Evolutionary conservation across 1,139 yeast species (phyloP).

Genomic region (Meyerozyma guilliermondii): DNA sequence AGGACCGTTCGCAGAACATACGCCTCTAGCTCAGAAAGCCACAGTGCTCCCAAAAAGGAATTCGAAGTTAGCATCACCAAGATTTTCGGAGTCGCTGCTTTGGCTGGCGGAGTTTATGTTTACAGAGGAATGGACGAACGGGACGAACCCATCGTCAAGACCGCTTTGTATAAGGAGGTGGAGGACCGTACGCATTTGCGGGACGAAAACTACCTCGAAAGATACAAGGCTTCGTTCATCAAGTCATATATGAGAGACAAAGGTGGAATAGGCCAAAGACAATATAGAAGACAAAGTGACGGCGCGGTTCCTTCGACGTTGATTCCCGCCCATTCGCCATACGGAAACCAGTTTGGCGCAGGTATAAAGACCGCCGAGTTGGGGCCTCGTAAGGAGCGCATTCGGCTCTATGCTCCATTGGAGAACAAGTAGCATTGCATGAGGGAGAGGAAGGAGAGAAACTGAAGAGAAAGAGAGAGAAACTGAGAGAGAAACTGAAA

Average conservation of each 20-base stretch:
- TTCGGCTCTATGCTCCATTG: conserved; percentile 37
- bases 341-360: conserved; percentile 40
- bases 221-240: conserved; percentile 39
- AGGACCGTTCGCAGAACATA: background rate
- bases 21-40: conserved; percentile 8
- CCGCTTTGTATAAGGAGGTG: conserved; percentile 34
- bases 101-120: conserved; percentile 34
- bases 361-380: conserved; percentile 41
- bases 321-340: conserved; percentile 42
- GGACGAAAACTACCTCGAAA: conserved; percentile 32
- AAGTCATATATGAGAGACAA: conserved; percentile 42
- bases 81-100: conserved; percentile 38
- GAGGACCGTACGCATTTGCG: conserved; percentile 35
- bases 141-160: conserved; percentile 35
- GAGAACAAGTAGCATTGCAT: conserved; percentile 6
- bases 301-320: conserved; percentile 28
- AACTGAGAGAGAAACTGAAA: background rate
- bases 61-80: conserved; percentile 37
- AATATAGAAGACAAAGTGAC: conserved; percentile 31
- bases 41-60: conserved; percentile 22
- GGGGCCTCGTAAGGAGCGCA: conserved; percentile 45
- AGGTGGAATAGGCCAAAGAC: conserved; percentile 45
- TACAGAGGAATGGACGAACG: conserved; percentile 34
- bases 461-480: background rate
- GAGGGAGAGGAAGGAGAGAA: background rate